phyloP scores from a whole-genome alignment of 2,329 filamentous ascomycete species.

The Neurospora crassa region DNA sequence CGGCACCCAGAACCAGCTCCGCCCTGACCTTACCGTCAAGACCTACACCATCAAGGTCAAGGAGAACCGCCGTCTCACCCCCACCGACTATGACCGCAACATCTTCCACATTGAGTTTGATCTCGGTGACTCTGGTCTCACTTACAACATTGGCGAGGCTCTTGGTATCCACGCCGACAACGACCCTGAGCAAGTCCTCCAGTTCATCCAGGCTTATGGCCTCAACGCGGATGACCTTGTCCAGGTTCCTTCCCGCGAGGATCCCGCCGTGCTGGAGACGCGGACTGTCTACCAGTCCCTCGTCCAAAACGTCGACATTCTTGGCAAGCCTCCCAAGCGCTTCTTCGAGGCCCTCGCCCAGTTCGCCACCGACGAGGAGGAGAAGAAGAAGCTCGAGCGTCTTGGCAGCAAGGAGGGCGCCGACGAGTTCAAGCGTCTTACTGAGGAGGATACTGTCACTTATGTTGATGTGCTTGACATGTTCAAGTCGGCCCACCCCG shows the following conservation, averaged over 20 bases:
- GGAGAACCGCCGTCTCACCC: constrained; percentile 91
- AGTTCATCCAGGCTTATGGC: constrained; percentile 86
- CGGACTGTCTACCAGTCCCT: constrained; percentile 90
- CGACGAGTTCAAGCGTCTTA: constrained; percentile 82
- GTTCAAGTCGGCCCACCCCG: constrained; percentile 79
- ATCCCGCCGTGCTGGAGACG: constrained; percentile 64
- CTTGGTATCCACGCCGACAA: constrained; percentile 96
- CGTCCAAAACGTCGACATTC: constrained; percentile 89
- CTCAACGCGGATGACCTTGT: constrained; percentile 75
- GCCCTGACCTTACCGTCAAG: constrained; percentile 79
- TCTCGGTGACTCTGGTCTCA: constrained; percentile 80
- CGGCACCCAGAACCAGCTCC: constrained; percentile 60
- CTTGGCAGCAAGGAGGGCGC: constrained; percentile 72
- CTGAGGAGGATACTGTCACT: constrained; percentile 83
- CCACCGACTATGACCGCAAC: constrained; percentile 84
- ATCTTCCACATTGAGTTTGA: constrained; percentile 99
- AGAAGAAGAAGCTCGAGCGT: constrained; percentile 70
- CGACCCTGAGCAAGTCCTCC: constrained; percentile 63
- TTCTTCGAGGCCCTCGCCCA: constrained; percentile 92
- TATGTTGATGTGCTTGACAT: constrained; percentile 86
- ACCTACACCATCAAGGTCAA: constrained; percentile 83
- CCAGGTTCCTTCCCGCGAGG: constrained; percentile 82
- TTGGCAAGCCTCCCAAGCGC: constrained; percentile 91
- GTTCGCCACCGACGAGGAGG: constrained; percentile 71
- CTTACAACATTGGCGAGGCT: constrained; percentile 94